Conservation (phyloP, 1,139 yeast genomes). For the Sugiyamaella xylanicola region DNA sequence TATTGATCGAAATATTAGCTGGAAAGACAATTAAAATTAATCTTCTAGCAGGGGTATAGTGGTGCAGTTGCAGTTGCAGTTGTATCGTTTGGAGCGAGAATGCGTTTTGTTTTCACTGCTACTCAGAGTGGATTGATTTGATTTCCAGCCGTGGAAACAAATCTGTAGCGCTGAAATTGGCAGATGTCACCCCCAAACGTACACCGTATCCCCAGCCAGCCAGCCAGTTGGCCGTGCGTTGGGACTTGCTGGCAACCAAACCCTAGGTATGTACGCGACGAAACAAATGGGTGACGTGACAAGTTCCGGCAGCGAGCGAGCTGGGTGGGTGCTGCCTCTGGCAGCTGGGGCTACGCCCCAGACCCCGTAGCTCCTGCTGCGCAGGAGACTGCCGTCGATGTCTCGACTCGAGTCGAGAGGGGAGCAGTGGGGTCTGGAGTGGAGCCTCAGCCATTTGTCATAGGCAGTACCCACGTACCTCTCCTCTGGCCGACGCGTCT, state of each 20-base stretch:
- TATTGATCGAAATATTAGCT: slow-evolving; percentile 21
- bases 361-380: background rate
- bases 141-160: background rate
- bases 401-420: too few species aligned
- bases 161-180: too few species aligned
- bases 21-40: background rate
- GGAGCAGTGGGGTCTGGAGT: too few species aligned
- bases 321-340: background rate
- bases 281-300: background rate
- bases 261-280: too few species aligned
- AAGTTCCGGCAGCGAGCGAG: too few species aligned
- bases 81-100: background rate
- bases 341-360: background rate
- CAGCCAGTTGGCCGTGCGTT: background rate
- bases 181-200: too few species aligned
- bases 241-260: background rate
- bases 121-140: background rate
- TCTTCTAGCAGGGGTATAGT: background rate
- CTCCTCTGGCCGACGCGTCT: too few species aligned
- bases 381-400: too few species aligned
- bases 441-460: too few species aligned
- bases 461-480: too few species aligned
- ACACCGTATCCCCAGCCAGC: too few species aligned
- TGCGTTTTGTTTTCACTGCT: background rate
- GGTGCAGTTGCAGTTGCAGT: too few species aligned